Percentiles rank a stretch among this genome's conserved stretches.
Evolutionary conservation across 768 basidiomycete species (phyloP).

Genomic region (Tulasnella sp.): DNA sequence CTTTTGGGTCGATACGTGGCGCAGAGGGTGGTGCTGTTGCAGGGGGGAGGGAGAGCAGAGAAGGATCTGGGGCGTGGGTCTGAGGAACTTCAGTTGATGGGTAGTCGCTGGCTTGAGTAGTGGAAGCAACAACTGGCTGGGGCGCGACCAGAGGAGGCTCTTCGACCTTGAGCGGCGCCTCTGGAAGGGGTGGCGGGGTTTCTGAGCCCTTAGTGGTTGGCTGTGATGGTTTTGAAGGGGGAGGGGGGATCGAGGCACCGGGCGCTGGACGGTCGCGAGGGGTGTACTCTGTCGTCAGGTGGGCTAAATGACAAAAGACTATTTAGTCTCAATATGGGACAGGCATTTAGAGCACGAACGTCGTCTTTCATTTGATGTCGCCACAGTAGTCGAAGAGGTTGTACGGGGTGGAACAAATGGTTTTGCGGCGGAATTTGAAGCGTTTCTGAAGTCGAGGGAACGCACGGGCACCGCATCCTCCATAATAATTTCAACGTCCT

Average conservation of each 20-base stretch:
- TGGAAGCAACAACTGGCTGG: no score
- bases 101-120: constrained; percentile 19
- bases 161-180: constrained; percentile 26
- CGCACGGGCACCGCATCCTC: constrained; percentile 47
- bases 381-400: constrained; percentile 23
- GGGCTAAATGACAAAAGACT: not conserved
- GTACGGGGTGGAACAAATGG: constrained; percentile 24
- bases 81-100: constrained; percentile 23
- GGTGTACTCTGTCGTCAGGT: constrained; percentile 22
- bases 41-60: constrained; percentile 44
- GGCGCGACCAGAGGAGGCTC: constrained; percentile 15
- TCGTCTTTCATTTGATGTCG: constrained; percentile 21
- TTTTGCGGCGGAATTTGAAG: not conserved
- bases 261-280: constrained; percentile 20
- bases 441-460: constrained; percentile 63
- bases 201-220: constrained; percentile 25
- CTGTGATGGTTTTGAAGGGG: not conserved
- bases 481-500: constrained; percentile 90
- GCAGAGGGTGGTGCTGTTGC: constrained; percentile 66
- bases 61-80: constrained; percentile 22
- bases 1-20: constrained; percentile 59
- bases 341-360: constrained; percentile 14
- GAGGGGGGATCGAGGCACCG: not conserved
- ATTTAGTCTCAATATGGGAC: constrained; percentile 11
- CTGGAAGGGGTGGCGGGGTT: constrained; percentile 37